These are phyloP conservation scores for Spathaspora sp. DNA, from an alignment of 1,139 yeast genomes.

Conservation along the genomic window DNA sequence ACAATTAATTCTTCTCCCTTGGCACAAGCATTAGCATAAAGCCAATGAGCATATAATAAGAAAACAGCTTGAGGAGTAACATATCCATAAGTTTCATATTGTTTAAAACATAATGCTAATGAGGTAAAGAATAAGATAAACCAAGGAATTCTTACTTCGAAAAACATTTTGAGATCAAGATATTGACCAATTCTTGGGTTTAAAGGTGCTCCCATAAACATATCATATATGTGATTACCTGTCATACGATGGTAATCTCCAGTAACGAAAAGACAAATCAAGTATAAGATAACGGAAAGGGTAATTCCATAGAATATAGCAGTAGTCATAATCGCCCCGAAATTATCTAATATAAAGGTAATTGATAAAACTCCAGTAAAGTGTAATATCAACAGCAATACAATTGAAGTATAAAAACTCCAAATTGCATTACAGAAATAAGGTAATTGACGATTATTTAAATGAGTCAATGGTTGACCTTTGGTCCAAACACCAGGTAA, in stretches of 20 bases:
- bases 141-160: constrained; percentile 98
- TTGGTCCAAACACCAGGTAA: constrained; percentile 94
- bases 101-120: constrained; percentile 72
- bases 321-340: constrained; percentile 90
- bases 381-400: constrained; percentile 60
- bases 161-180: constrained; percentile 89
- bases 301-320: constrained; percentile 78
- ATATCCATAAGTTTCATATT: constrained; percentile 77
- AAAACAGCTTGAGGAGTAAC: constrained; percentile 76
- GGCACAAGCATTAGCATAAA: constrained; percentile 94
- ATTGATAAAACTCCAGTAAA: constrained; percentile 71
- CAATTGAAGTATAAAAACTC: constrained; percentile 72
- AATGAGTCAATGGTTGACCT: constrained; percentile 87
- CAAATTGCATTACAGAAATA: constrained; percentile 92
- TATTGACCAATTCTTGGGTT: constrained; percentile 93
- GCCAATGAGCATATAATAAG: constrained; percentile 82
- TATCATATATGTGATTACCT: constrained; percentile 85
- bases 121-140: constrained; percentile 80
- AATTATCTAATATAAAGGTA: constrained; percentile 71
- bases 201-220: constrained; percentile 96
- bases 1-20: constrained; percentile 97
- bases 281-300: constrained; percentile 62
- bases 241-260: constrained; percentile 86
- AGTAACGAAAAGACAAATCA: constrained; percentile 62
- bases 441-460: constrained; percentile 76